A percentile compares a stretch with the other conserved stretches of the same genome.
Evolutionary conservation across 352 stramenopile species (phyloP).

Genomic region (Pythium dissimile): DNA sequence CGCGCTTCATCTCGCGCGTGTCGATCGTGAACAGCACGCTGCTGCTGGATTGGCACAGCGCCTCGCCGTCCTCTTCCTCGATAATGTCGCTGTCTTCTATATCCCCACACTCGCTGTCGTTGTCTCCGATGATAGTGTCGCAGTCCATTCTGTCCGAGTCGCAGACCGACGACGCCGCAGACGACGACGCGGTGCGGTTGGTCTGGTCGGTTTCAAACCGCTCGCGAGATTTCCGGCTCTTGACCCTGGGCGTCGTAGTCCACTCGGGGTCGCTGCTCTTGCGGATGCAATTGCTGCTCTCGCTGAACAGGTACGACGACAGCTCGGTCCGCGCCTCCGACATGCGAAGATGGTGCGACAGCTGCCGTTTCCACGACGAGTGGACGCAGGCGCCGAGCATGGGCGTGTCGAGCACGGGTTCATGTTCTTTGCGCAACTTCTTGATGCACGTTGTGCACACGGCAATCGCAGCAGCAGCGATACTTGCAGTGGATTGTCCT

Average conservation of each 20-base stretch:
- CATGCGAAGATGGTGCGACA: background rate
- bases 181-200: background rate
- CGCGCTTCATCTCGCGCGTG: background rate
- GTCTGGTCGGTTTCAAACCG: background rate
- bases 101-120: background rate
- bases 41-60: background rate
- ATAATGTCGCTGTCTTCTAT: too few relatives aligned
- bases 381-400: background rate
- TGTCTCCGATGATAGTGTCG: too few relatives aligned
- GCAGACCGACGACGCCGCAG: background rate
- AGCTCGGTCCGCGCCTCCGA: background rate
- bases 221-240: background rate
- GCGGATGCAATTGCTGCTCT: background rate
- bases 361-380: too few relatives aligned
- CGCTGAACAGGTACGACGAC: background rate
- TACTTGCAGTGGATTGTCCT: too few relatives aligned
- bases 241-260: background rate
- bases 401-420: background rate
- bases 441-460: slow-evolving; percentile 1
- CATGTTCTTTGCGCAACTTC: background rate
- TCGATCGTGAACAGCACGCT: background rate
- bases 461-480: too few relatives aligned
- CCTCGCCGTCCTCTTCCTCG: background rate
- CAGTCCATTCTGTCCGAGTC: too few relatives aligned
- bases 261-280: background rate